Evolutionary conservation across 176 grass and related monocot species (phyloP).

Genomic region (Oryza meyeriana): DNA sequence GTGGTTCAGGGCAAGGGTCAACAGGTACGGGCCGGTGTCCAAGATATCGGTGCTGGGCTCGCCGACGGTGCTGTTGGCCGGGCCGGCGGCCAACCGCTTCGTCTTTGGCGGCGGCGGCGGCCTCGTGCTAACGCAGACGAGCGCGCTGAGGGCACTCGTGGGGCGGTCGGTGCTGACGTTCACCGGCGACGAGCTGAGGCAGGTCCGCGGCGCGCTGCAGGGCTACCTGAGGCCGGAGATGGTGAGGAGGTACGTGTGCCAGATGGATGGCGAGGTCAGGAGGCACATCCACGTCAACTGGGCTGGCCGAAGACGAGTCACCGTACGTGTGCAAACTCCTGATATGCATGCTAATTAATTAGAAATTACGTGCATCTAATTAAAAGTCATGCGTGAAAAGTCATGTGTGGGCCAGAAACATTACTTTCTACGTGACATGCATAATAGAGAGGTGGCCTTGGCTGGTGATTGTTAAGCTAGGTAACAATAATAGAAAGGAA

Average conservation of each 20-base stretch:
- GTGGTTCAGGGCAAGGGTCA: slow-evolving; percentile 28
- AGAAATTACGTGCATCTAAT: too few relatives aligned
- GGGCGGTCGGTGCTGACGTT: slow-evolving; percentile 33
- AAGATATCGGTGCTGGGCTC: slow-evolving; percentile 40
- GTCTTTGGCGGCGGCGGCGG: slow-evolving; percentile 24
- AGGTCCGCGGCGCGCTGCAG: slow-evolving; percentile 17
- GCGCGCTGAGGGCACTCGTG: slow-evolving; percentile 22
- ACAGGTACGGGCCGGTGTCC: slow-evolving; percentile 36
- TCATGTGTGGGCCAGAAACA: too few relatives aligned
- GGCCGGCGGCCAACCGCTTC: slow-evolving; percentile 40
- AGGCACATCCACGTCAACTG: slow-evolving; percentile 39
- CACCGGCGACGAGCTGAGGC: slow-evolving; percentile 33
- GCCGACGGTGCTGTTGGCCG: slow-evolving; percentile 34
- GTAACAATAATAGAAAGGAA: too few relatives aligned
- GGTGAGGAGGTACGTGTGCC: slow-evolving; percentile 29
- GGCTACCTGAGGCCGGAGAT: slow-evolving; percentile 38
- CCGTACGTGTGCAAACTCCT: background rate
- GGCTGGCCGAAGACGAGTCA: slow-evolving; percentile 21
- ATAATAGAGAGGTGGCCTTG: too few relatives aligned
- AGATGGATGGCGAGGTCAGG: slow-evolving; percentile 37
- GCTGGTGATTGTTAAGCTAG: too few relatives aligned
- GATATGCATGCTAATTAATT: background rate
- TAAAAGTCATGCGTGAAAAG: too few relatives aligned
- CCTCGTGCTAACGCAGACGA: slow-evolving; percentile 33
- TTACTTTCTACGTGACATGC: too few relatives aligned